Evolutionary conservation across 495 filamentous ascomycete genomes (phyloP).

Genomic region (Tuber borchii): DNA sequence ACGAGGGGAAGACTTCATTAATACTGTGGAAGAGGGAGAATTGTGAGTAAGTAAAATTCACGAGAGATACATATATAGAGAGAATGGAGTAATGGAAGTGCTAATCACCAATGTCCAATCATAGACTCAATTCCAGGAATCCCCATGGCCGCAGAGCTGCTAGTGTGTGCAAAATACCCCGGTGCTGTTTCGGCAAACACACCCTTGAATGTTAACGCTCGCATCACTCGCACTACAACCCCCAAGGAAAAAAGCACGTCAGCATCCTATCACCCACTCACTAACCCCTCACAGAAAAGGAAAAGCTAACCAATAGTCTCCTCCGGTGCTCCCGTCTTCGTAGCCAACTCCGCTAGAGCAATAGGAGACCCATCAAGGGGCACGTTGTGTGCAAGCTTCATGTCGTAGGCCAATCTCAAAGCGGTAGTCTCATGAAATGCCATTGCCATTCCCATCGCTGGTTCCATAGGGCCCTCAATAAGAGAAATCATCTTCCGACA

Average conservation of each 20-base stretch:
- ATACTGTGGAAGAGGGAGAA: not conserved
- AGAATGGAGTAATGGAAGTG: not conserved
- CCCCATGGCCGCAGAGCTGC: not conserved
- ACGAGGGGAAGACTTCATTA: not conserved
- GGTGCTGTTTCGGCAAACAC: conserved; percentile 14
- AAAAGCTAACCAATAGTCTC: not conserved
- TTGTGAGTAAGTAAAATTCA: not conserved
- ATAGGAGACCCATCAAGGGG: conserved; percentile 6
- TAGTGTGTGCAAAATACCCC: conserved; percentile 9
- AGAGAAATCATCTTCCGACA: conserved; percentile 12
- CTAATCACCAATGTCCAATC: conserved; percentile 6
- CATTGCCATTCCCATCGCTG: not conserved
- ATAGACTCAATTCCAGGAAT: not conserved
- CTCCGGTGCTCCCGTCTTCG: conserved; percentile 4
- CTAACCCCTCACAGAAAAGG: not conserved
- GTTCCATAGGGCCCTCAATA: conserved; percentile 5
- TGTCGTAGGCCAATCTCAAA: conserved; percentile 6
- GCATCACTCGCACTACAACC: conserved; percentile 3
- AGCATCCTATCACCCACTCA: not conserved
- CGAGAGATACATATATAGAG: not conserved
- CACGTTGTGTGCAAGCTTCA: conserved; percentile 7
- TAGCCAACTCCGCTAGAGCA: conserved; percentile 4
- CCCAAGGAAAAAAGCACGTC: not conserved
- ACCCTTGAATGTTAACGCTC: conserved; percentile 5
- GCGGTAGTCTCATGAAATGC: not conserved